phyloP scores from a whole-genome alignment of 306 rosid genomes.

The Inga leiocalycina region DNA sequence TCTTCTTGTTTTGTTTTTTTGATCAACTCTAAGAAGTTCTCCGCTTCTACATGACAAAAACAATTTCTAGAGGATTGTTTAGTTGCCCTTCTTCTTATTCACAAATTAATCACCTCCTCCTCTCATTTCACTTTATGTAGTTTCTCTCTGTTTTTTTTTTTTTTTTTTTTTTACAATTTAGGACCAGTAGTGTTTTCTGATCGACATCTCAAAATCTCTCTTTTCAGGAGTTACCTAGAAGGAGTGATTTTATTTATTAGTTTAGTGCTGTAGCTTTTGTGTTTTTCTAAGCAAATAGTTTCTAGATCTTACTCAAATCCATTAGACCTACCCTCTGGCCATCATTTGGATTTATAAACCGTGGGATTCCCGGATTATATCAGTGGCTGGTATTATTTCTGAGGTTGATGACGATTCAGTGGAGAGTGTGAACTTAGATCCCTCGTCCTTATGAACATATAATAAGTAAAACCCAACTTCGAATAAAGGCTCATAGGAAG shows the following conservation, averaged over 20 bases:
- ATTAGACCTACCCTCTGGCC: constrained; percentile 67
- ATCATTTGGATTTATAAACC: constrained; percentile 47
- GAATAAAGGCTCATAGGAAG: constrained; percentile 58
- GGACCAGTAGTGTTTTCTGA: too few relatives aligned
- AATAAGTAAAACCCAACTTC: constrained; percentile 68
- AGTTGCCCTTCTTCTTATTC: constrained; percentile 30
- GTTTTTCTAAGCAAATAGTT: constrained; percentile 31
- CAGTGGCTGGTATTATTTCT: constrained; percentile 59
- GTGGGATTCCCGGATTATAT: constrained; percentile 59
- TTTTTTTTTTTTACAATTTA: not conserved
- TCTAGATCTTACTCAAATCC: constrained; percentile 74
- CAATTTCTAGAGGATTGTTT: constrained; percentile 46
- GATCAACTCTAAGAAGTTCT: constrained; percentile 17
- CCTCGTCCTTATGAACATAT: constrained; percentile 56
- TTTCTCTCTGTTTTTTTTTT: constrained; percentile 31
- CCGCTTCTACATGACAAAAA: constrained; percentile 39
- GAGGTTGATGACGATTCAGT: constrained; percentile 52
- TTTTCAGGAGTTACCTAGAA: not conserved
- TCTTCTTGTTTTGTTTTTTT: constrained; percentile 3
- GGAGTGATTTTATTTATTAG: constrained; percentile 6
- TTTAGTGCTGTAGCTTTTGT: not conserved
- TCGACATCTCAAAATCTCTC: not conserved
- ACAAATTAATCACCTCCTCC: constrained; percentile 19
- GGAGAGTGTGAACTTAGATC: constrained; percentile 48
- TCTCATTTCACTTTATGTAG: constrained; percentile 39